A percentile compares a stretch with the other conserved stretches of the same genome.
Conservation (phyloP, 441 rosid genomes). For the Jatropha podagrica region DNA sequence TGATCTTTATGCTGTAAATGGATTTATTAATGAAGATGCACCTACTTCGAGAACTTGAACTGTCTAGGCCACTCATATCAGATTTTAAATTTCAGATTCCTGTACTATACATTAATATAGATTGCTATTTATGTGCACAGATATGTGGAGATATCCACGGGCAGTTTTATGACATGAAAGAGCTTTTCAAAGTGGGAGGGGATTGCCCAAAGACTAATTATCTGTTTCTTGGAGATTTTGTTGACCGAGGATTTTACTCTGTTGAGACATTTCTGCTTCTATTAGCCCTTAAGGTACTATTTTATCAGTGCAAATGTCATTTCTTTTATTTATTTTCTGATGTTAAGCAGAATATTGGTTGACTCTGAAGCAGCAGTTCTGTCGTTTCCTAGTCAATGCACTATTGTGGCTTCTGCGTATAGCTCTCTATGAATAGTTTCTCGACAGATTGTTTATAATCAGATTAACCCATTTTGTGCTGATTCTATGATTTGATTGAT, state of each 20-base stretch:
- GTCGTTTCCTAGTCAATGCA: not conserved
- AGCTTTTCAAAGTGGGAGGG: slow-evolving; percentile 91
- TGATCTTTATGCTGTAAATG: not conserved
- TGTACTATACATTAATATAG: slow-evolving; percentile 7
- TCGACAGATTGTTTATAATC: not conserved
- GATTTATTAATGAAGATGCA: not conserved
- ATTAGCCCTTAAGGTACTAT: slow-evolving; percentile 78
- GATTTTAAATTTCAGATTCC: not conserved
- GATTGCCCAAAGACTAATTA: slow-evolving; percentile 93
- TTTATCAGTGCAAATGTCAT: slow-evolving; percentile 2
- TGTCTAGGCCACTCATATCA: not conserved
- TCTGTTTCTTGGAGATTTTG: slow-evolving; percentile 95
- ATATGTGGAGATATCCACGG: slow-evolving; percentile 97
- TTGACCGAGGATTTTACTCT: slow-evolving; percentile 88
- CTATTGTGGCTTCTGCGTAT: not conserved
- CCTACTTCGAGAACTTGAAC: not conserved
- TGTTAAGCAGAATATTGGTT: not conserved
- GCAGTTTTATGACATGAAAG: slow-evolving; percentile 94
- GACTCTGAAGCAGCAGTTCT: not conserved
- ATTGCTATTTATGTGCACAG: slow-evolving; percentile 34
- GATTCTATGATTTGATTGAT: not conserved
- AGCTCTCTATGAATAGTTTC: not conserved
- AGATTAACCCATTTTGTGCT: not conserved
- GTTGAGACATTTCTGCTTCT: slow-evolving; percentile 92
- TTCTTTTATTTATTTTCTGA: slow-evolving; percentile 1